Evolutionary conservation across 768 basidiomycete species (phyloP).

Genomic region (Chalciporus chontae): DNA sequence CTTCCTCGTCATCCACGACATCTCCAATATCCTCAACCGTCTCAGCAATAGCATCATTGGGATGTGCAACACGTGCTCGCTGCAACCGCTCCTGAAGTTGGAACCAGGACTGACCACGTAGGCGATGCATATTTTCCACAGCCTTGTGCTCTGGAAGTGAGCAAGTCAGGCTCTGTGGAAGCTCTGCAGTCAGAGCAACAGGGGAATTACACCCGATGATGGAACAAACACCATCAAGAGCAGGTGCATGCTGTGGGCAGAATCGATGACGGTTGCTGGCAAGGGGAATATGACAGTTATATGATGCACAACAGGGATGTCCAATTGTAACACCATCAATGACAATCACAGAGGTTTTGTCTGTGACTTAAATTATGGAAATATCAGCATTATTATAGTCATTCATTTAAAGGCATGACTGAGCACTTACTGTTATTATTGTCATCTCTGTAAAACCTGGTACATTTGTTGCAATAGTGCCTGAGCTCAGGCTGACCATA

Average conservation of each 20-base stretch:
- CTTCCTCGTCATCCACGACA: slow-evolving; percentile 14
- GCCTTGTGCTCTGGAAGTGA: background rate
- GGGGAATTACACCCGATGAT: slow-evolving; percentile 10
- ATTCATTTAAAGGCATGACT: too few species aligned
- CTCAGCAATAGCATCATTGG: background rate
- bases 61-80: slow-evolving; percentile 8
- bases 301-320: slow-evolving; percentile 9
- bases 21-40: background rate
- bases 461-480: too few species aligned
- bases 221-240: slow-evolving; percentile 8
- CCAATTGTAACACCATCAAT: slow-evolving; percentile 22
- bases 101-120: slow-evolving; percentile 13
- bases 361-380: too few species aligned
- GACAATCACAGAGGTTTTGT: slow-evolving; percentile 3
- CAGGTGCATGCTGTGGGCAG: slow-evolving; percentile 4
- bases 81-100: slow-evolving; percentile 27
- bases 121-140: background rate
- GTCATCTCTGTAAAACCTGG: too few species aligned
- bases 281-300: slow-evolving; percentile 8
- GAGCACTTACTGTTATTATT: too few species aligned
- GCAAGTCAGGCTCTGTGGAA: background rate
- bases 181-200: background rate
- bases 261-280: slow-evolving; percentile 15
- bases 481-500: too few species aligned
- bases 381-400: too few species aligned